A percentile compares a stretch with the other conserved stretches of the same genome.
Evolutionary conservation across 164 flowering plant genomes (phyloP).

Genomic region (Aristolochia californica): DNA sequence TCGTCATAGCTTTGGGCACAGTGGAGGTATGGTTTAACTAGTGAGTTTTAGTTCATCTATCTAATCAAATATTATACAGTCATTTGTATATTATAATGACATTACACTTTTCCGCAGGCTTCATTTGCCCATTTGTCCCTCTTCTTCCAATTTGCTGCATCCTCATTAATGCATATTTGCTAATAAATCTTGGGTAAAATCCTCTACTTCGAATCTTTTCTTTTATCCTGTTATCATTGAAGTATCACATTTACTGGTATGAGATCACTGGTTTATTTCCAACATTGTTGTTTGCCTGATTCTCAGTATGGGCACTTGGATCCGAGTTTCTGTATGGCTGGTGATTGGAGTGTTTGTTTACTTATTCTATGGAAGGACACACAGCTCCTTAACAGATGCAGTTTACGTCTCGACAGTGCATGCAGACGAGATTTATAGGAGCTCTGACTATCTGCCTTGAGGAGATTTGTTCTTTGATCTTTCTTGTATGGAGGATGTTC

Average conservation of each 20-base stretch:
- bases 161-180: conserved; percentile 73
- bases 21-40: conserved; percentile 52
- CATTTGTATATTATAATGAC: background rate
- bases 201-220: no score
- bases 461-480: background rate
- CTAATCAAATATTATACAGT: background rate
- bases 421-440: conserved; percentile 56
- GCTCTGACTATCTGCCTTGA: conserved; percentile 19
- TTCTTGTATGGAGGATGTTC: no score
- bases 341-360: conserved; percentile 60
- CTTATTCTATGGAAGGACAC: conserved; percentile 58
- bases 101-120: conserved; percentile 45
- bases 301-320: conserved; percentile 67
- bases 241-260: no score
- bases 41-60: background rate
- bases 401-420: conserved; percentile 77
- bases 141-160: conserved; percentile 73
- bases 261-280: background rate
- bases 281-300: background rate
- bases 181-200: conserved; percentile 76
- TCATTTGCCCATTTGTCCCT: conserved; percentile 89
- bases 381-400: conserved; percentile 63
- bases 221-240: no score
- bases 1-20: conserved; percentile 86
- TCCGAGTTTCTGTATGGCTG: conserved; percentile 81